A percentile compares a stretch with the other conserved stretches of the same genome.
These are phyloP conservation scores for Boletus subcaerulescens DNA, from an alignment of 768 basidiomycete species.

Conservation along the genomic window DNA sequence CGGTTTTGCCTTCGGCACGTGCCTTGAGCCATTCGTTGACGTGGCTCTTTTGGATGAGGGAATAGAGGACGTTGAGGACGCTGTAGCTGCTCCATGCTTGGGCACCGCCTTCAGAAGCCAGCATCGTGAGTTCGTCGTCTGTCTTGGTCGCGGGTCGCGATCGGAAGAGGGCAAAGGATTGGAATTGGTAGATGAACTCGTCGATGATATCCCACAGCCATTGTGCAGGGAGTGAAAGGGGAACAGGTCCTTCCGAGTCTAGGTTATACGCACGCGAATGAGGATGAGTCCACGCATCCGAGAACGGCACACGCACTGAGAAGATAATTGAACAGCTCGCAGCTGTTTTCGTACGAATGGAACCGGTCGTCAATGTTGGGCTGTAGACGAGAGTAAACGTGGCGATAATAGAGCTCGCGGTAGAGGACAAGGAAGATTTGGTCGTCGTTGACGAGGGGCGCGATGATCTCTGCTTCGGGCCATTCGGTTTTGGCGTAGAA, in stretches of 20 bases:
- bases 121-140: constrained; percentile 83
- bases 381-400: constrained; percentile 92
- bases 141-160: constrained; percentile 81
- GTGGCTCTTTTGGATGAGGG: constrained; percentile 94
- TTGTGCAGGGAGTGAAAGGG: constrained; percentile 92
- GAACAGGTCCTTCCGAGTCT: constrained; percentile 91
- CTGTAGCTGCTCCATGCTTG: constrained; percentile 98
- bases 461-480: constrained; percentile 96
- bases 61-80: constrained; percentile 97
- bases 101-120: constrained; percentile 71
- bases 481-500: constrained; percentile 93
- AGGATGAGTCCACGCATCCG: not conserved
- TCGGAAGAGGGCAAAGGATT: constrained; percentile 91
- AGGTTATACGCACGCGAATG: not conserved
- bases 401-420: constrained; percentile 92
- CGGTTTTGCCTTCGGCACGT: constrained; percentile 71
- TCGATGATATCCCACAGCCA: constrained; percentile 99
- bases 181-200: constrained; percentile 98
- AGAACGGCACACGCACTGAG: constrained; percentile 53
- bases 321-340: constrained; percentile 96
- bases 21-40: constrained; percentile 92
- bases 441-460: constrained; percentile 92
- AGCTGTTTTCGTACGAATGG: constrained; percentile 97
- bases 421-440: constrained; percentile 96
- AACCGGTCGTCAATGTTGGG: constrained; percentile 97